A percentile compares a stretch with the other conserved stretches of the same genome.
Conservation (phyloP, 2,329 filamentous ascomycete species). For the Penicillium sp. region DNA sequence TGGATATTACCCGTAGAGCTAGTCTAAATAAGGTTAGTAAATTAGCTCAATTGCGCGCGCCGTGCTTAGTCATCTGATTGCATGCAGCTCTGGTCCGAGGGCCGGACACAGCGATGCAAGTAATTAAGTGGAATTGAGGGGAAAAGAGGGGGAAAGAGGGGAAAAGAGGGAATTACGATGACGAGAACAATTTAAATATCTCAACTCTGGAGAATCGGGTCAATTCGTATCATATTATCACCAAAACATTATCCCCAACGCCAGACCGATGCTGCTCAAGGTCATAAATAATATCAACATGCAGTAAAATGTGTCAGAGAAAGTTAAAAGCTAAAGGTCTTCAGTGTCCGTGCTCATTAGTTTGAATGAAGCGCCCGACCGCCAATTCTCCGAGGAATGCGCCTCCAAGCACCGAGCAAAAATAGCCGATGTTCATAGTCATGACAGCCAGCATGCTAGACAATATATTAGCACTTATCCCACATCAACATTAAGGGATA, state of each 20-base stretch:
- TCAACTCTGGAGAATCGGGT: not conserved
- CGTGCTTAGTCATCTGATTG: not conserved
- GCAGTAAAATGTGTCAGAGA: not conserved
- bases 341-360: conserved; percentile 33
- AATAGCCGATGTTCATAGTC: conserved; percentile 85
- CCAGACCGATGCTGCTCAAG: not conserved
- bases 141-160: not conserved
- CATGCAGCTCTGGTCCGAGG: not conserved
- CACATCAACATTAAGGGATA: not conserved
- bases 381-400: conserved; percentile 83
- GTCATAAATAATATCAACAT: not conserved
- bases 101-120: not conserved
- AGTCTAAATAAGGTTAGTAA: not conserved
- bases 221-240: not conserved
- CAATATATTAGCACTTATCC: conserved; percentile 3
- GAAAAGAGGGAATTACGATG: not conserved
- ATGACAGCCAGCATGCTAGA: conserved; percentile 86
- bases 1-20: not conserved
- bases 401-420: conserved; percentile 72
- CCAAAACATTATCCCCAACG: not conserved
- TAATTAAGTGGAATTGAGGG: not conserved
- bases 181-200: not conserved
- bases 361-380: conserved; percentile 65
- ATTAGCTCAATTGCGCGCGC: conserved; percentile 7
- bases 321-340: not conserved